Base-by-base conservation (phyloP, 352 stramenopile genomes). In the Phytopythium sindhum region DNA sequence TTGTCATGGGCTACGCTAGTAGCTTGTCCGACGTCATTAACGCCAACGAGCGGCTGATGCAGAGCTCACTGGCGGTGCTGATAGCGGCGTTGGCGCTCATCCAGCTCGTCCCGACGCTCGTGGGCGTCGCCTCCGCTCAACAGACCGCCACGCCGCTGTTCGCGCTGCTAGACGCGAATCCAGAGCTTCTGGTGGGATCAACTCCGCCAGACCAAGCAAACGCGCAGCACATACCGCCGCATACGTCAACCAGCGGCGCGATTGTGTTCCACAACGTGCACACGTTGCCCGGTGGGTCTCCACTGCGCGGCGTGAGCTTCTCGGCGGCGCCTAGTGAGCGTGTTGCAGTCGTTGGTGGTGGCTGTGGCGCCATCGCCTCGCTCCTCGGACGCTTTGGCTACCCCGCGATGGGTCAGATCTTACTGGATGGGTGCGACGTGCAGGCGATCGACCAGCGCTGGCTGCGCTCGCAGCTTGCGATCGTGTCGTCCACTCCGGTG, bases 381-480 rank as follows among this genome's bases (percentile, higher is more conserved):
- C 64, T 88, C 10, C 35, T 89, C 1, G 72, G 33, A 21, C 62
- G 70, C 9, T 52, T 86, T 24, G 69, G 77, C 17, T 59, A 75
- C 12, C 64, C 70, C 26, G 64, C 64, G 1, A 50, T 65, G 9
- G 77, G 73, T 7, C 42, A 69, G 0, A 71, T 86, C 21, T 56
- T 77, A 44, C 57, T 83, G 14, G 73, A 85, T 51, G 77, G 72
- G 4, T 51, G 72, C 2, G 75, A 85, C 50, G 59, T 83, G 48
- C 60, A 64, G 11, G 48, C 60, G 10, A 28, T 89, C 2, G 67
- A 81, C n/a, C 41, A 61, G 9, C 75, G 58, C 11, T 76, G 59
- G 59, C 61, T 85, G 45, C 69, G 78, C 19, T 57, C 68, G 17
- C 73, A 81, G 26, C 66, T 89, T 26, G 75, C 75, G 4, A 52